Conservation (phyloP, 306 rosid genomes). For the Styphnolobium japonicum region DNA sequence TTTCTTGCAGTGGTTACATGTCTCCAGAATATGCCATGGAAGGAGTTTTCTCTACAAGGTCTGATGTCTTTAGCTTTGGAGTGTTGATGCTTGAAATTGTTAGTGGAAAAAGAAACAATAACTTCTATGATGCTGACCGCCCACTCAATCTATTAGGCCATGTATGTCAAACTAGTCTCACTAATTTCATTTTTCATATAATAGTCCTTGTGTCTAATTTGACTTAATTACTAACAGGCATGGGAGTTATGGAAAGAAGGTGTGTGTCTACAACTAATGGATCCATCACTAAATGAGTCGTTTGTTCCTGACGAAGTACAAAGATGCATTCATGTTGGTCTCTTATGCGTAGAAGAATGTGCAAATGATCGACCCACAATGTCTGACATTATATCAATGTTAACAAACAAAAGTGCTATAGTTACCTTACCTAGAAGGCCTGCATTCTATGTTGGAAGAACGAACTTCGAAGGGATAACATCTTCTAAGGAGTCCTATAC, state of each 20-base stretch:
- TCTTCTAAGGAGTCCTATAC: background rate
- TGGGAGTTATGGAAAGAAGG: background rate
- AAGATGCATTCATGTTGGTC: slow-evolving; percentile 1
- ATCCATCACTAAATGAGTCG: background rate
- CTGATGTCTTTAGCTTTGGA: background rate
- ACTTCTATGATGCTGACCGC: background rate
- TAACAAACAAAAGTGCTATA: slow-evolving; percentile 3
- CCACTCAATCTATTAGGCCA: background rate
- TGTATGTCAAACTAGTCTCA: background rate
- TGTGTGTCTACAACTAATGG: background rate
- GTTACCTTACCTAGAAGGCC: background rate
- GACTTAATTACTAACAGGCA: background rate
- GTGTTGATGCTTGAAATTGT: background rate
- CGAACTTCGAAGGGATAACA: background rate
- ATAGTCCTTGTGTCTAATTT: background rate
- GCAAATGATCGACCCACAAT: background rate
- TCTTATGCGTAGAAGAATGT: background rate
- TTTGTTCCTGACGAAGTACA: background rate
- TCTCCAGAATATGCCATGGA: slow-evolving; percentile 12
- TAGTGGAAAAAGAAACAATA: background rate
- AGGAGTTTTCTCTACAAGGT: background rate
- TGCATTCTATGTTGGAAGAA: background rate
- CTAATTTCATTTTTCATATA: background rate
- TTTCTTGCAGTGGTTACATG: background rate
- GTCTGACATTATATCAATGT: background rate